phyloP scores from a whole-genome alignment of 371 early-diverging fungal species.

The Mucor sp. region DNA sequence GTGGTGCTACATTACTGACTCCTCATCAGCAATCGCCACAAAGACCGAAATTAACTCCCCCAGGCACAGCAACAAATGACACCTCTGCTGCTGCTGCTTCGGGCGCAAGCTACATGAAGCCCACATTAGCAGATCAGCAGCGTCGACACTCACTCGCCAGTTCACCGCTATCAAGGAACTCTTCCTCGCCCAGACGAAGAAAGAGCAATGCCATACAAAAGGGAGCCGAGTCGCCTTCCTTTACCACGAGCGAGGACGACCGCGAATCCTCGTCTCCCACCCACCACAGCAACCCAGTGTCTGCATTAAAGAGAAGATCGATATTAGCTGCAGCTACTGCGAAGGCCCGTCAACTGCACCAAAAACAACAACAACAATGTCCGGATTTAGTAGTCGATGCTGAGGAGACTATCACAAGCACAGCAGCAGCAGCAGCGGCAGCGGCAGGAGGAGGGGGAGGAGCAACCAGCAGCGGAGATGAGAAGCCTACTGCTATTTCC shows the following conservation, averaged over 20 bases:
- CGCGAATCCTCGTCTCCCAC: background rate
- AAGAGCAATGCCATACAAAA: constrained; percentile 12
- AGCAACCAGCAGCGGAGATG: constrained; percentile 17
- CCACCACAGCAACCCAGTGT: background rate
- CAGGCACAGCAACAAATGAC: constrained; percentile 8
- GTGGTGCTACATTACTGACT: constrained; percentile 18
- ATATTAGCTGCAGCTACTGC: constrained; percentile 28
- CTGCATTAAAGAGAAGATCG: constrained; percentile 26
- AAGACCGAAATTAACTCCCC: background rate
- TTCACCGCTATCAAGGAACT: constrained; percentile 1
- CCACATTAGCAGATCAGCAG: constrained; percentile 32
- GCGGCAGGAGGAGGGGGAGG: background rate
- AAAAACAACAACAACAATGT: constrained; percentile 14
- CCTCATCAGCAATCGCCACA: background rate
- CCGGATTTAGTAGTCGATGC: constrained; percentile 1
- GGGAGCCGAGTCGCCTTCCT: constrained; percentile 9
- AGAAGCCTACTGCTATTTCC: constrained; percentile 12
- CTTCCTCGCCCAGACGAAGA: constrained; percentile 18
- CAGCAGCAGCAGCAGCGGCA: background rate
- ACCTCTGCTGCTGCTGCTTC: constrained; percentile 13
- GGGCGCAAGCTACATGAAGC: constrained; percentile 35
- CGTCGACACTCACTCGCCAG: constrained; percentile 30
- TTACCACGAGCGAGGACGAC: constrained; percentile 24
- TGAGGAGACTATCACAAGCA: background rate
- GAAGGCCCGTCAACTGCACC: constrained; percentile 24